These are phyloP conservation scores for Pseudomicrostroma phylloplanum DNA, from an alignment of 1,284 basidiomycete species.

Conservation along the genomic window DNA sequence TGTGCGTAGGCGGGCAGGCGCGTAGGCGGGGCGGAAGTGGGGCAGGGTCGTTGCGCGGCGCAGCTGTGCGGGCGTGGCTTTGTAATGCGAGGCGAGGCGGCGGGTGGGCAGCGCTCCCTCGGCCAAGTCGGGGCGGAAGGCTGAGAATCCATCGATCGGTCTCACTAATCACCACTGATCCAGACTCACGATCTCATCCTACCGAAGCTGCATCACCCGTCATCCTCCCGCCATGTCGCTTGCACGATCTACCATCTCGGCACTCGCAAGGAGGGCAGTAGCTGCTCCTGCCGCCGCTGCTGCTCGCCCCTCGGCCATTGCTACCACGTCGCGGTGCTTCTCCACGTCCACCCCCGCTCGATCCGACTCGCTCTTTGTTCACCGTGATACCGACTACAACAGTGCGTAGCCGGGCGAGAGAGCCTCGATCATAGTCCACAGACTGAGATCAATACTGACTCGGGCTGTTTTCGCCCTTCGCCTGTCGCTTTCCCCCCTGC, in stretches of 20 bases:
- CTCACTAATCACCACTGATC: no score
- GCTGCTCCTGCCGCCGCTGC: background rate
- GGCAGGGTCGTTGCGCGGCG: no score
- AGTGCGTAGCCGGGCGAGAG: slow-evolving; percentile 5
- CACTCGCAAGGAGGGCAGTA: background rate
- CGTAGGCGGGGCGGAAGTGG: no score
- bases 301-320: background rate
- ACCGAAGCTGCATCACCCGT: background rate
- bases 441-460: no score
- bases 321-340: slow-evolving; percentile 2
- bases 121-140: no score
- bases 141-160: no score
- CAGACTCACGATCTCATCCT: no score
- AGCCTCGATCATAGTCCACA: slow-evolving; percentile 2
- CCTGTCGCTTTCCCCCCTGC: slow-evolving; percentile 6
- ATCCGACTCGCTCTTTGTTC: slow-evolving; percentile 53
- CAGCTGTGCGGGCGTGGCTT: no score
- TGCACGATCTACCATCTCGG: background rate
- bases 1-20: no score
- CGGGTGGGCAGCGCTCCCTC: no score
- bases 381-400: slow-evolving; percentile 89
- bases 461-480: no score
- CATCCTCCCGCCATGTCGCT: background rate
- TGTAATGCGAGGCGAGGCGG: no score
- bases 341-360: slow-evolving; percentile 5